Percentiles rank a stretch among this genome's conserved stretches.
Evolutionary conservation across 352 stramenopile species (phyloP).

Genomic region (Phytopythium delawarense): DNA sequence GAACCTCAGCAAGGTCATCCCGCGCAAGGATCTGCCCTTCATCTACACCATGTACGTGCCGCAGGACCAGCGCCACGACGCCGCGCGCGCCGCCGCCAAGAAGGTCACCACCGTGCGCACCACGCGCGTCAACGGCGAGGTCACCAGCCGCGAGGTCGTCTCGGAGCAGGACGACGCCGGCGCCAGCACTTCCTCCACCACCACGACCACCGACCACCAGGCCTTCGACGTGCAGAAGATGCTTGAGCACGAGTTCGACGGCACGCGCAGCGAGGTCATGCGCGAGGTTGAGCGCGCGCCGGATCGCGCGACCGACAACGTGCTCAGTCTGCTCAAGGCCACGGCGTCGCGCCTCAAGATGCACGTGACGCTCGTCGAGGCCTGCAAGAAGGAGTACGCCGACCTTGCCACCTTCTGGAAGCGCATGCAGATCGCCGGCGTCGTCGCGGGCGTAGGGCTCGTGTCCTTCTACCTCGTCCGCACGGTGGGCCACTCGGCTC

Average conservation of each 20-base stretch:
- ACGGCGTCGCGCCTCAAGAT: slow-evolving; percentile 81
- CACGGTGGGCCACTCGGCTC: slow-evolving; percentile 38
- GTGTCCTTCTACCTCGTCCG: slow-evolving; percentile 75
- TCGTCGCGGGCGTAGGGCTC: slow-evolving; percentile 56
- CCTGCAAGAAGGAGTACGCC: slow-evolving; percentile 74
- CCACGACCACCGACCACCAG: not conserved
- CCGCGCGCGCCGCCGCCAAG: slow-evolving; percentile 3
- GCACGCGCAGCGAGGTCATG: slow-evolving; percentile 79
- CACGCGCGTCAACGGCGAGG: slow-evolving; percentile 12
- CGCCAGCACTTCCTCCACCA: not conserved
- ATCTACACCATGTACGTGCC: slow-evolving; percentile 90
- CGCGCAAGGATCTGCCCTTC: slow-evolving; percentile 82
- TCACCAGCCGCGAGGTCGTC: slow-evolving; percentile 6
- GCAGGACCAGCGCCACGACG: slow-evolving; percentile 37
- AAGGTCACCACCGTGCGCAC: slow-evolving; percentile 4
- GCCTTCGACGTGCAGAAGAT: slow-evolving; percentile 54
- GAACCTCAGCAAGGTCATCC: slow-evolving; percentile 88
- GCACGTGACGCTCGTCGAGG: slow-evolving; percentile 75
- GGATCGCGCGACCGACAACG: slow-evolving; percentile 79
- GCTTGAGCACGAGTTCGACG: slow-evolving; percentile 84
- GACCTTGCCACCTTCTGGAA: slow-evolving; percentile 73
- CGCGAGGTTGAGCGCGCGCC: slow-evolving; percentile 76
- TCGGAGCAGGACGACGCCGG: slow-evolving; percentile 6
- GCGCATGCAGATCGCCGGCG: slow-evolving; percentile 57
- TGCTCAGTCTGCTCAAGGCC: slow-evolving; percentile 78